A percentile compares a stretch with the other conserved stretches of the same genome.
phyloP scores from a whole-genome alignment of 176 grass and related monocot genomes.

The Puccinellia tenuiflora region DNA sequence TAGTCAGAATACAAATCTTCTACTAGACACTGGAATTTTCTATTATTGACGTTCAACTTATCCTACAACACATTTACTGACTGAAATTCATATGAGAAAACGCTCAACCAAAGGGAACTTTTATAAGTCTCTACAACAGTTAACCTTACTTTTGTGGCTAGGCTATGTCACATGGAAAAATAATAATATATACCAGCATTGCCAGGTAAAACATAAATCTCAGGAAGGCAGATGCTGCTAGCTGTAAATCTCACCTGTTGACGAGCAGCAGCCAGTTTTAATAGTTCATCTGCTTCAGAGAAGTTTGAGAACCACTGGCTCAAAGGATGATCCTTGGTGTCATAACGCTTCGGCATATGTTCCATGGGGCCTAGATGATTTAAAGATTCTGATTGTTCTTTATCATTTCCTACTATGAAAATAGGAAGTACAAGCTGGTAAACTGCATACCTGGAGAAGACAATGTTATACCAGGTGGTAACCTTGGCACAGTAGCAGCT shows the following conservation, averaged over 20 bases:
- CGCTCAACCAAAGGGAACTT: not conserved
- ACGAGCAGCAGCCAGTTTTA: conserved; percentile 85
- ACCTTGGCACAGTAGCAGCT: conserved; percentile 80
- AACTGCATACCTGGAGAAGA: conserved; percentile 52
- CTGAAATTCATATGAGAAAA: not conserved
- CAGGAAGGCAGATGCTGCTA: conserved; percentile 6
- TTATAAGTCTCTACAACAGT: not conserved
- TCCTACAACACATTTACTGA: not conserved
- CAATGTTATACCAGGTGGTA: conserved; percentile 74
- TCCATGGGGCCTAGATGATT: conserved; percentile 42
- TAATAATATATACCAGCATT: not conserved
- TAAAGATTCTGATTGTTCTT: not conserved
- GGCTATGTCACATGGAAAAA: not conserved
- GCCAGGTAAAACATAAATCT: not conserved
- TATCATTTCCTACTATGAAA: not conserved
- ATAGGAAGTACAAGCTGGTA: not conserved
- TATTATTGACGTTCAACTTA: not conserved
- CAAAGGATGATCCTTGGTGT: conserved; percentile 83
- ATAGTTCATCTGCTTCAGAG: conserved; percentile 93
- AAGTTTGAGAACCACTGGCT: conserved; percentile 87
- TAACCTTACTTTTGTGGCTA: not conserved
- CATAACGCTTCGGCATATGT: conserved; percentile 45
- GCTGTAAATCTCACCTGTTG: conserved; percentile 60
- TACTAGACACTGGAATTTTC: not conserved
- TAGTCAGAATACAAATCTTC: not conserved